Evolutionary conservation across 352 stramenopile species (phyloP).

Genomic region (Phytophthora sansomeana): DNA sequence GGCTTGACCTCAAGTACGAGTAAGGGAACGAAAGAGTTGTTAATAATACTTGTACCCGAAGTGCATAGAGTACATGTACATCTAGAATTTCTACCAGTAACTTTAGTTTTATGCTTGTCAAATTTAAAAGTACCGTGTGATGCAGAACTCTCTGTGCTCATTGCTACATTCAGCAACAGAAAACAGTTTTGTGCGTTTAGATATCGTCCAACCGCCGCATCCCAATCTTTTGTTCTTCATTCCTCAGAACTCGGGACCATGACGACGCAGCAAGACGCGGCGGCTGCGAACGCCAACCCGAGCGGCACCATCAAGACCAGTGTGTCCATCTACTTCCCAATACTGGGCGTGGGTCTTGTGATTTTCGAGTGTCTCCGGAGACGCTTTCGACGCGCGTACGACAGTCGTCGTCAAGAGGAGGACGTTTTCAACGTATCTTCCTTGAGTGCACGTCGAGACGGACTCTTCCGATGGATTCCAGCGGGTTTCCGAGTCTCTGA

Average conservation of each 20-base stretch:
- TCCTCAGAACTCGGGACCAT: neutral
- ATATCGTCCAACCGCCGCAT: slow-evolving; percentile 7
- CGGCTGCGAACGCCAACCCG: slow-evolving; percentile 63
- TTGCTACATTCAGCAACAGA: neutral
- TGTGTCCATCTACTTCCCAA: slow-evolving; percentile 67
- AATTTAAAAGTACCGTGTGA: slow-evolving; percentile 6
- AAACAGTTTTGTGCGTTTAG: slow-evolving; percentile 16
- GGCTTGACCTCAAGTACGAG: too few species aligned
- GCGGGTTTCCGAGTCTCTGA: slow-evolving; percentile 55
- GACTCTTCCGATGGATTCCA: slow-evolving; percentile 63
- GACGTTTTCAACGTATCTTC: slow-evolving; percentile 40
- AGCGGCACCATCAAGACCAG: slow-evolving; percentile 77
- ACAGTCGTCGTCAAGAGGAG: slow-evolving; percentile 48
- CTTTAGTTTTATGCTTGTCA: neutral
- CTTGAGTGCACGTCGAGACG: slow-evolving; percentile 4
- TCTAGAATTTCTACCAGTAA: too few species aligned
- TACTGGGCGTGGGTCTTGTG: slow-evolving; percentile 57
- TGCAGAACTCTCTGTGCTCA: neutral
- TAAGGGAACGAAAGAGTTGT: too few species aligned
- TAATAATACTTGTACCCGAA: too few species aligned
- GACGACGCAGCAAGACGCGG: slow-evolving; percentile 60
- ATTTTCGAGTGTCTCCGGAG: slow-evolving; percentile 69
- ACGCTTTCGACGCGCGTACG: slow-evolving; percentile 64
- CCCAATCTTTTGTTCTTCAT: slow-evolving; percentile 21
- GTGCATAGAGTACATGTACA: too few species aligned